Evolutionary conservation across 2,329 filamentous ascomycete genomes (phyloP), one percentile per base, ranked within the genome.

Genomic region (Penicillium glabrum): DNA sequence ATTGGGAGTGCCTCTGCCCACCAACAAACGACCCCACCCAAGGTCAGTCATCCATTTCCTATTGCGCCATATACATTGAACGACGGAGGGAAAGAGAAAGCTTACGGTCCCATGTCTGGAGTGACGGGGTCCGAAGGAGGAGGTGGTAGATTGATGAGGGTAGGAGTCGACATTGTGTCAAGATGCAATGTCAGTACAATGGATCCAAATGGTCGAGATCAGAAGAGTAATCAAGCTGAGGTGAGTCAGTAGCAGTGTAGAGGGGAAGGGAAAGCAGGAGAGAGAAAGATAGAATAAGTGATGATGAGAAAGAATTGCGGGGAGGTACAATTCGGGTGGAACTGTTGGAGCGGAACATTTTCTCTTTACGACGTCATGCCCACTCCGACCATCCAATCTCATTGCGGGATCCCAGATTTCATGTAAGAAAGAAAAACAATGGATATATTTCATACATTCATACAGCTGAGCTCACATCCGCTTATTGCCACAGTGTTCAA

Each of bases 101-200:
- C 89, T 79, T 83, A 96, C 90, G 93, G 93, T 58, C 79, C 79
- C 77, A 90, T 88, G 69, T 97, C 93, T 53, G 92, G 93, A 23
- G 92, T 96, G 62, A 91, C 89, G 53, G 90, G 88, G 61, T 91
- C 89, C 35, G 91, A 93, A 21, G 88, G 86, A 56, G 90, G 88
- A 60, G 90, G 90, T 45, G 91, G 91, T 58, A 96, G 83, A 72
- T 93, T 91, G 80, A 93, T 93, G 61, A 93, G 77, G 58, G 89
- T 93, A 23, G 88, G 88, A 62, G 82, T 74, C 54, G 74, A 67
- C 73, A 74, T 73, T 45, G 53, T 61, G 51, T 24, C 3, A 27
- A 43, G 23, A 48, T 39, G 27, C 9, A 47, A 50, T 21, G 44
- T 54, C 27, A 57, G 50, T 51, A 43, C 37, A 10, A 45, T 13